Percentiles rank a stretch among this genome's conserved stretches.
These are phyloP conservation scores for Dendrobium officinale DNA, from an alignment of 106 monocot species.

Conservation along the genomic window DNA sequence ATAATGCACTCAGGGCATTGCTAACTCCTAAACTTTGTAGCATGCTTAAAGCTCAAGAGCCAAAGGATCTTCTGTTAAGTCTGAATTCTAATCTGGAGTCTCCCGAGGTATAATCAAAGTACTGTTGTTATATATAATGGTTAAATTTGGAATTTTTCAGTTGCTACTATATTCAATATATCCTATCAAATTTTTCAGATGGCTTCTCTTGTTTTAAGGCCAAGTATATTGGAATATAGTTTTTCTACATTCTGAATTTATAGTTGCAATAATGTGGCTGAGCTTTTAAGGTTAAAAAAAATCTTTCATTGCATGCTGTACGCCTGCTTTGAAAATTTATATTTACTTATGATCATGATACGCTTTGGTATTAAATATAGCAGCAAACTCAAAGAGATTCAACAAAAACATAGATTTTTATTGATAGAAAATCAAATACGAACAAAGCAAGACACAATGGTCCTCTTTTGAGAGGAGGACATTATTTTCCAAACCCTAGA, in stretches of 20 bases:
- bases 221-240: not conserved
- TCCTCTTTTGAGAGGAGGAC: no score
- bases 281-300: not conserved
- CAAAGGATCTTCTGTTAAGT: slow-evolving; percentile 71
- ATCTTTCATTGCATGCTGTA: not conserved
- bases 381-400: no score
- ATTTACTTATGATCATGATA: not conserved
- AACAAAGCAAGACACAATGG: no score
- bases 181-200: not conserved
- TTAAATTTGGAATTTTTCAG: not conserved
- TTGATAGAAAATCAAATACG: no score
- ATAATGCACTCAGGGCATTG: slow-evolving; percentile 61
- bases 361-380: no score
- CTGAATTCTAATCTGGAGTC: slow-evolving; percentile 94
- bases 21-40: slow-evolving; percentile 95
- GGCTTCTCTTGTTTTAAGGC: not conserved
- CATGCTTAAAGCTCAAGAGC: slow-evolving; percentile 60
- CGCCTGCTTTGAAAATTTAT: not conserved
- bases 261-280: not conserved
- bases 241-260: not conserved
- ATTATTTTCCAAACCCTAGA: no score
- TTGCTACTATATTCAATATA: not conserved
- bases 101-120: slow-evolving; percentile 62
- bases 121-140: not conserved
- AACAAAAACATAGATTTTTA: no score